phyloP scores from a whole-genome alignment of 2,329 filamentous ascomycete genomes.

The Xylariaceae sp. region DNA sequence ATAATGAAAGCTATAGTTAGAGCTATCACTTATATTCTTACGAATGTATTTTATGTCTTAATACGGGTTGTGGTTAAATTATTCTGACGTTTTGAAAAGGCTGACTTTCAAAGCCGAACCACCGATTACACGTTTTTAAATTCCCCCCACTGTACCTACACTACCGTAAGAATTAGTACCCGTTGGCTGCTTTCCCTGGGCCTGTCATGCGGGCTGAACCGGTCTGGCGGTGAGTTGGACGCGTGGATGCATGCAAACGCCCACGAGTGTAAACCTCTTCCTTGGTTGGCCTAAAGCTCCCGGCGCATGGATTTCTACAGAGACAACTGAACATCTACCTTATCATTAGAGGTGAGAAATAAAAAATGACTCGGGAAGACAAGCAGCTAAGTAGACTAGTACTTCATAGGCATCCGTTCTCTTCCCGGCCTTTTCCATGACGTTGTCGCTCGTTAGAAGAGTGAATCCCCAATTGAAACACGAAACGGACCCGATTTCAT shows the following conservation, averaged over 20 bases:
- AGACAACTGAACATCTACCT: neutral
- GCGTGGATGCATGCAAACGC: neutral
- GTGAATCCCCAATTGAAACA: slow-evolving; percentile 1
- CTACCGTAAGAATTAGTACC: neutral
- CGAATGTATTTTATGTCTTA: neutral
- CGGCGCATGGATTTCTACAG: neutral
- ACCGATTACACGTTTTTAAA: neutral
- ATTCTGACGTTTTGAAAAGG: no score
- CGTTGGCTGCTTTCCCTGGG: neutral
- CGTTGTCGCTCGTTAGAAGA: neutral
- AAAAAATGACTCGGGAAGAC: no score
- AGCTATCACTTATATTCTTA: neutral
- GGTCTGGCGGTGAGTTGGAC: neutral
- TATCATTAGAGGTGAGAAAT: neutral
- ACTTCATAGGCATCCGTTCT: neutral
- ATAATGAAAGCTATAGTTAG: neutral
- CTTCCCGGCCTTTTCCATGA: neutral
- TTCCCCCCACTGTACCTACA: neutral
- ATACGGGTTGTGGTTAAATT: no score
- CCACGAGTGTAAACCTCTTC: no score
- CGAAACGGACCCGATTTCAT: slow-evolving; percentile 2
- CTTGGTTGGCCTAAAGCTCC: neutral
- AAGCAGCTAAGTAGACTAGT: no score
- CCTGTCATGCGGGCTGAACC: neutral
- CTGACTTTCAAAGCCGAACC: no score